A percentile compares a stretch with the other conserved stretches of the same genome.
Evolutionary conservation across 306 rosid species (phyloP).

Genomic region (Astragalus membranaceus): DNA sequence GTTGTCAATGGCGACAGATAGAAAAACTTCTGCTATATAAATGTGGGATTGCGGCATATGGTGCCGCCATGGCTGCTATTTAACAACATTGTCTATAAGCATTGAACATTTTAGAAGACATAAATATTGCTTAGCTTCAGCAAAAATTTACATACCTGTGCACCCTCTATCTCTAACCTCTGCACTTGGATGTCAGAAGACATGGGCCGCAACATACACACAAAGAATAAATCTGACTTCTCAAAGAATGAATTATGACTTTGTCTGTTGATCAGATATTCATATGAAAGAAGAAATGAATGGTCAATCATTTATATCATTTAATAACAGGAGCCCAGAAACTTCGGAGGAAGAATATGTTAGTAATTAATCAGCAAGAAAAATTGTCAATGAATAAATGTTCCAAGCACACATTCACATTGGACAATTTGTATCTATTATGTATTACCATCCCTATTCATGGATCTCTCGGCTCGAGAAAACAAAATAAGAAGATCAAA

Average conservation of each 20-base stretch:
- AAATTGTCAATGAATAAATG: background rate
- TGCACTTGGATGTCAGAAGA: conserved; percentile 57
- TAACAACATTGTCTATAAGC: background rate
- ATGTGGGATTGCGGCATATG: too few relatives aligned
- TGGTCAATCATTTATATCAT: conserved; percentile 1
- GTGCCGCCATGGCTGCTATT: too few relatives aligned
- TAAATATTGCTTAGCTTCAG: background rate
- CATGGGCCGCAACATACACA: conserved; percentile 67
- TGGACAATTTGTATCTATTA: too few relatives aligned
- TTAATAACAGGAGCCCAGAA: background rate
- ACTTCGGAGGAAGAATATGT: background rate
- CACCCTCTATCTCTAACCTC: conserved; percentile 67
- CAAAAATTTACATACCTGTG: conserved; percentile 44
- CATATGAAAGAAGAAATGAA: conserved; percentile 4
- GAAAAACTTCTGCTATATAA: too few relatives aligned
- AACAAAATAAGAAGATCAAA: too few relatives aligned
- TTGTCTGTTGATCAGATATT: conserved; percentile 47
- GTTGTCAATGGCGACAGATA: too few relatives aligned
- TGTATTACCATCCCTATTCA: too few relatives aligned
- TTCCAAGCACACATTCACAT: background rate
- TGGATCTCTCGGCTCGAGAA: too few relatives aligned
- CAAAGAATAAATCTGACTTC: conserved; percentile 71
- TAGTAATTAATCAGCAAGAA: background rate
- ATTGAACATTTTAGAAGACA: background rate
- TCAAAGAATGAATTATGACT: conserved; percentile 64